Base-by-base conservation (phyloP, 2,329 filamentous ascomycete genomes). In the Fusarium sp. region DNA sequence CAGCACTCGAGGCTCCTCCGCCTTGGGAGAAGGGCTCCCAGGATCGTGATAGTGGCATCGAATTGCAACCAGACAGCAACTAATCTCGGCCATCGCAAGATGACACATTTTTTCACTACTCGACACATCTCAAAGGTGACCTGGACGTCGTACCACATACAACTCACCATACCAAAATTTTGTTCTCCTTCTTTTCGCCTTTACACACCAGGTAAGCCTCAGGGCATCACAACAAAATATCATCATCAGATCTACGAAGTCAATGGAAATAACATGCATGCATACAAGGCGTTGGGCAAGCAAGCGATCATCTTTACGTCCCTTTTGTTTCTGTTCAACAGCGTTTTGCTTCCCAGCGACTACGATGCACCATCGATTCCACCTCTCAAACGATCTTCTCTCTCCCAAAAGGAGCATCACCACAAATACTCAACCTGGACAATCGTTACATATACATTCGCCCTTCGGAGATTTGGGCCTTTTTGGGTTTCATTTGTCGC, bases 21-120 rank as follows among this genome's bases (percentile, higher is more conserved):
- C 73, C 79, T 9, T 83, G 82, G 81, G 71, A 78, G 39, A 84
- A 84, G 74, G 81, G 81, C 42, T 78, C 83, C 17, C 86, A 87
- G 67, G 87, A 88, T 76, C 83, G 86, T 64, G 87, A 89, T 75
- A 88, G 87, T 72, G 87, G 87, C 41, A 86, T 89, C 73, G 87
- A 87, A 71, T 78, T 88, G 60, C 83, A 82, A 28, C 71, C 77
- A 2, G 86, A 87, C 28, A 81, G 81, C 86, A 77, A 75, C 47
- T 68, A 38, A 38, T 38, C 45, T 66, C 33, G 12, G 42, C 31
- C 28, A 42, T 51, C 38, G 15, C 12, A 18, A 45, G 28, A 36
- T 26, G 36, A 39, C 45, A 10, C 35, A 24, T 17, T 33, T 24
- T 33, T 26, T 44, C 45, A 33, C 65, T 57, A 49, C 28, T 63